Percentiles rank a stretch among this genome's conserved stretches.
phyloP scores from a whole-genome alignment of 139 green algal species.

The Chlamydomonas sp. region DNA sequence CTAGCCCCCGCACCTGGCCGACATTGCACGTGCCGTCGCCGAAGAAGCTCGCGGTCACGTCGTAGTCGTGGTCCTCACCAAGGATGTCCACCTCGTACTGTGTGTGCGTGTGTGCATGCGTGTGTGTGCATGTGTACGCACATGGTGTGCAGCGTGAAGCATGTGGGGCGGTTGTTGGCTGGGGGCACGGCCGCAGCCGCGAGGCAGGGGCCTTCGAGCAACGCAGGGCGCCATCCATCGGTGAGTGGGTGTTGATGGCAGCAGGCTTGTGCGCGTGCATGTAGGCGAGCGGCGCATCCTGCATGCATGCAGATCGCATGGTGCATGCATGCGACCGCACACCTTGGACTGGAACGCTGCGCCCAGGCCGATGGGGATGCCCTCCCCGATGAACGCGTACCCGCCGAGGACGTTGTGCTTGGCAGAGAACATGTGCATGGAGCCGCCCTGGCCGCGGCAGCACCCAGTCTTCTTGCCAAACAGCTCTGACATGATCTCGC shows the following conservation, averaged over 20 bases:
- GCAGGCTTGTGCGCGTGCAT: no score
- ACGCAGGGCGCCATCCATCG: no score
- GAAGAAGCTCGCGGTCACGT: constrained; percentile 85
- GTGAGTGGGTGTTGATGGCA: no score
- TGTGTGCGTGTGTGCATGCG: no score
- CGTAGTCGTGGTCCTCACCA: constrained; percentile 11
- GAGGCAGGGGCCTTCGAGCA: no score
- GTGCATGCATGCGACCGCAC: no score
- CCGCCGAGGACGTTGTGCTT: constrained; percentile 87
- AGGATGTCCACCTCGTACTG: constrained; percentile 13
- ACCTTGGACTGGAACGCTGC: constrained; percentile 86
- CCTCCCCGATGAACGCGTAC: constrained; percentile 97
- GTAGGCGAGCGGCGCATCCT: no score
- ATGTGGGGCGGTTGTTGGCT: no score
- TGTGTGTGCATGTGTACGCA: no score
- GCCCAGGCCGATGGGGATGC: constrained; percentile 91
- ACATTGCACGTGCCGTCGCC: constrained; percentile 96
- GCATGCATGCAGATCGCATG: not conserved
- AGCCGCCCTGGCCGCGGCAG: constrained; percentile 89
- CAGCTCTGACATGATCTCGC: constrained; percentile 93
- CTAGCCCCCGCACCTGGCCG: constrained; percentile 92
- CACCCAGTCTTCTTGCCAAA: constrained; percentile 97
- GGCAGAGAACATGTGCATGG: constrained; percentile 96
- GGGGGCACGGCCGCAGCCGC: no score
- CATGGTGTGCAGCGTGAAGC: no score